A percentile compares a stretch with the other conserved stretches of the same genome.
phyloP scores from a whole-genome alignment of 768 basidiomycete species.

The Lentinula raphanica region DNA sequence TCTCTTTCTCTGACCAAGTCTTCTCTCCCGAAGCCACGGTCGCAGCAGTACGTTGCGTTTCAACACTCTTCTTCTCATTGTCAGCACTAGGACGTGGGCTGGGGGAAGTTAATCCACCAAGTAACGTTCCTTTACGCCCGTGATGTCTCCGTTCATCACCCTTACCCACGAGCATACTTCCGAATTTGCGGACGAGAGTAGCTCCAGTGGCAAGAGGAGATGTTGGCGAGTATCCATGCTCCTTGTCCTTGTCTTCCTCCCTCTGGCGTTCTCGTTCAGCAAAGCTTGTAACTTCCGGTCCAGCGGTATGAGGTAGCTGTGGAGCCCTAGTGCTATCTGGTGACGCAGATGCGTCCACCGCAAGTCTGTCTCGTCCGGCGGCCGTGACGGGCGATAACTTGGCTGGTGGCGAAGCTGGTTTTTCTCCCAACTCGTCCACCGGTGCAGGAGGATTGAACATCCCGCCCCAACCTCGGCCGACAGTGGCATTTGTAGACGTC shows the following conservation, averaged over 20 bases:
- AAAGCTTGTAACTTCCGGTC: conserved; percentile 59
- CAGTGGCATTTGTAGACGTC: conserved; percentile 13
- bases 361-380: background rate
- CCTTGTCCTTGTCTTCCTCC: conserved; percentile 24
- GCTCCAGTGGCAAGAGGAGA: conserved; percentile 51
- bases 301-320: conserved; percentile 55
- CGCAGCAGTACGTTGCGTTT: background rate
- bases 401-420: conserved; percentile 1
- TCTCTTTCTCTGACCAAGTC: conserved; percentile 19
- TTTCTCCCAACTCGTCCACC: conserved; percentile 39
- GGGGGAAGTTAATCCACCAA: conserved; percentile 14
- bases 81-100: conserved; percentile 3
- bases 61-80: background rate
- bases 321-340: background rate
- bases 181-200: conserved; percentile 74
- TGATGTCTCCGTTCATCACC: conserved; percentile 33
- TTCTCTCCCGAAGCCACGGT: conserved; percentile 24
- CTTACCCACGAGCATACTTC: conserved; percentile 55
- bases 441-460: conserved; percentile 47
- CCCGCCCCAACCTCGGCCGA: conserved; percentile 47
- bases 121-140: conserved; percentile 44
- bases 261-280: conserved; percentile 24
- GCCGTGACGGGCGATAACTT: background rate
- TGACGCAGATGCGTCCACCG: background rate
- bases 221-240: conserved; percentile 10